Evolutionary conservation across 78 protist species (phyloP).

Genomic region (slime mould (Dictyostelium discoideum)): DNA sequence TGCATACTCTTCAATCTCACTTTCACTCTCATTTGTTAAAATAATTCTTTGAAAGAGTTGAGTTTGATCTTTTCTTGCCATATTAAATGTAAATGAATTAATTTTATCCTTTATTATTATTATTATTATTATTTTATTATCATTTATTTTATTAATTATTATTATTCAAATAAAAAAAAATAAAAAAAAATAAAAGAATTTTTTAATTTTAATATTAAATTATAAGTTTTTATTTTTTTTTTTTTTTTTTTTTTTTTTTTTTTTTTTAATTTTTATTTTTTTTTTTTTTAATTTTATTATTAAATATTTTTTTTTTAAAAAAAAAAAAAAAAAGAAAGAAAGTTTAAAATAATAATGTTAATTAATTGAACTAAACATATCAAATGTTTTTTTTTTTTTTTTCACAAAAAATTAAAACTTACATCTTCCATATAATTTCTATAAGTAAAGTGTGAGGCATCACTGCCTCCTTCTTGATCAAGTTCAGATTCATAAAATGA

Average conservation of each 20-base stretch:
- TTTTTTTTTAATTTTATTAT: too few species aligned
- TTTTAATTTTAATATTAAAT: too few species aligned
- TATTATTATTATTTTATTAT: too few species aligned
- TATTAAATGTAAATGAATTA: conserved; percentile 60
- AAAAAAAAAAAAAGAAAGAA: neutral
- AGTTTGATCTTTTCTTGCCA: conserved; percentile 62
- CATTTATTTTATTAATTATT: neutral
- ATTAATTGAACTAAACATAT: neutral
- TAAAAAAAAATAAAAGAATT: neutral
- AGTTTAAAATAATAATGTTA: neutral
- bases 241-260: too few species aligned
- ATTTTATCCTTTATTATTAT: conserved; percentile 28
- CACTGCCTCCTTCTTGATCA: conserved; percentile 14
- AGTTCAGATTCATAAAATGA: conserved; percentile 36
- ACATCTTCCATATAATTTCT: conserved; percentile 73
- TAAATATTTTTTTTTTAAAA: too few species aligned
- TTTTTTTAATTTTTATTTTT: neutral
- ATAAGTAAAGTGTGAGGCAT: conserved; percentile 48
- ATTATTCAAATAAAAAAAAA: neutral
- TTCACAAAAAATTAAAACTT: neutral
- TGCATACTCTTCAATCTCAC: conserved; percentile 70
- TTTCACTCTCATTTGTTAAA: conserved; percentile 74
- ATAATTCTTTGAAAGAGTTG: conserved; percentile 65
- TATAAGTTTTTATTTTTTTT: too few species aligned
- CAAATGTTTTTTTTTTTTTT: neutral